Evolutionary conservation across 2,329 filamentous ascomycete genomes (phyloP).

Genomic region (Trichophyton verrucosum): DNA sequence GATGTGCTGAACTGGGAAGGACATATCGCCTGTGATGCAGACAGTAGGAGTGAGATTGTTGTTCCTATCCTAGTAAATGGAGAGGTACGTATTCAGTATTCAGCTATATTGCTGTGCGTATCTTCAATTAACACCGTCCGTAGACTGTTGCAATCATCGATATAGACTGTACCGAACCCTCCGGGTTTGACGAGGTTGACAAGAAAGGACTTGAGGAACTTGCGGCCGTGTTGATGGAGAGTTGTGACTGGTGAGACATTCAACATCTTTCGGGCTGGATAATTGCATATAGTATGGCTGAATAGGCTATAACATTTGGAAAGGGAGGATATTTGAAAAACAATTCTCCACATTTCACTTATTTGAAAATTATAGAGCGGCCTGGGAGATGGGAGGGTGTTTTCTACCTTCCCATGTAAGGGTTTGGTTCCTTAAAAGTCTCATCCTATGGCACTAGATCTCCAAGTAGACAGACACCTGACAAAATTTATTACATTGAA

Average conservation of each 20-base stretch:
- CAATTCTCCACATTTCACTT: background rate
- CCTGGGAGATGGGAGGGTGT: background rate
- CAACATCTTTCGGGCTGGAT: background rate
- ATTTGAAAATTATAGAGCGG: background rate
- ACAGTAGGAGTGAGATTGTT: constrained; percentile 39
- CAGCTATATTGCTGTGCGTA: background rate
- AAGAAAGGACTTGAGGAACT: constrained; percentile 32
- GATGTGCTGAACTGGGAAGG: constrained; percentile 35
- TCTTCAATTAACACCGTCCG: background rate
- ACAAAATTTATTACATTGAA: too few relatives aligned
- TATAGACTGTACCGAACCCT: constrained; percentile 33
- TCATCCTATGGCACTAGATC: too few relatives aligned
- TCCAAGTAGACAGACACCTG: too few relatives aligned
- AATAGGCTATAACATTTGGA: background rate
- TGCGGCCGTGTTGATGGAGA: constrained; percentile 28
- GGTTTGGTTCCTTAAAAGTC: background rate
- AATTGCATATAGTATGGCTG: background rate
- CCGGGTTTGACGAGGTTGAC: constrained; percentile 36
- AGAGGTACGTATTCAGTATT: constrained; percentile 24
- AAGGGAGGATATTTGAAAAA: background rate
- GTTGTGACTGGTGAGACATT: constrained; percentile 29
- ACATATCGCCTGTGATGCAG: constrained; percentile 40
- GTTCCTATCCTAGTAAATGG: constrained; percentile 33
- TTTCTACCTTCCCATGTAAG: background rate
- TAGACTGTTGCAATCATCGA: constrained; percentile 39